Evolutionary conservation across 2,329 filamentous ascomycete genomes (phyloP).

Genomic region (Neopestalotiopsis sp.): DNA sequence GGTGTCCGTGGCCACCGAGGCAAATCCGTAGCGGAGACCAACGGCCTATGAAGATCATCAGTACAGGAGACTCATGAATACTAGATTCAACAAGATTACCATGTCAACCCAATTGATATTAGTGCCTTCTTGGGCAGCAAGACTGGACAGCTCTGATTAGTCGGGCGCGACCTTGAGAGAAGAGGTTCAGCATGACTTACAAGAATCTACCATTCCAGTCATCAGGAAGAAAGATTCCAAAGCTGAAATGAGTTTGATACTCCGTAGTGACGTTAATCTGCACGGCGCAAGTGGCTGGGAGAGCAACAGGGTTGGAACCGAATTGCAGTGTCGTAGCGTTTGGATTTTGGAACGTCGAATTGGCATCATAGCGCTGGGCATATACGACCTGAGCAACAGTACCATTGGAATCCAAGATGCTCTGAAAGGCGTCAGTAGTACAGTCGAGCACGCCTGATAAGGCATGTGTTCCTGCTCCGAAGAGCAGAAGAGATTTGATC

Average conservation of each 20-base stretch:
- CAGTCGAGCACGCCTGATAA: background rate
- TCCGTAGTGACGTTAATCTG: background rate
- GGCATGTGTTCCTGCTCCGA: background rate
- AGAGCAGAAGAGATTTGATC: background rate
- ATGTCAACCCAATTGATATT: background rate
- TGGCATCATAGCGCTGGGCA: background rate
- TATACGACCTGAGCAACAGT: background rate
- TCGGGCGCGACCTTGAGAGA: constrained; percentile 32
- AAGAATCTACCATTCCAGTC: constrained; percentile 44
- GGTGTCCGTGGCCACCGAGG: constrained; percentile 45
- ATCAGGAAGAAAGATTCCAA: constrained; percentile 12
- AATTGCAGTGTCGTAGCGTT: background rate
- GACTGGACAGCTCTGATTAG: background rate
- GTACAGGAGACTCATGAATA: constrained; percentile 42
- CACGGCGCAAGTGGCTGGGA: background rate
- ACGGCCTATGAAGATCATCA: constrained; percentile 44
- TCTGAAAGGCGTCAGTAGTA: background rate
- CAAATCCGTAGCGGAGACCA: constrained; percentile 38
- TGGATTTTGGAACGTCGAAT: background rate
- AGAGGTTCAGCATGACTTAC: constrained; percentile 47
- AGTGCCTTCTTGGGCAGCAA: background rate
- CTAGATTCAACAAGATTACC: background rate
- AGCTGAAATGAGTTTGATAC: background rate
- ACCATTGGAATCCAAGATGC: background rate
- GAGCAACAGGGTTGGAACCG: background rate